Conservation (phyloP, 2,329 filamentous ascomycete species). For the Camptophora hylomeconis region DNA sequence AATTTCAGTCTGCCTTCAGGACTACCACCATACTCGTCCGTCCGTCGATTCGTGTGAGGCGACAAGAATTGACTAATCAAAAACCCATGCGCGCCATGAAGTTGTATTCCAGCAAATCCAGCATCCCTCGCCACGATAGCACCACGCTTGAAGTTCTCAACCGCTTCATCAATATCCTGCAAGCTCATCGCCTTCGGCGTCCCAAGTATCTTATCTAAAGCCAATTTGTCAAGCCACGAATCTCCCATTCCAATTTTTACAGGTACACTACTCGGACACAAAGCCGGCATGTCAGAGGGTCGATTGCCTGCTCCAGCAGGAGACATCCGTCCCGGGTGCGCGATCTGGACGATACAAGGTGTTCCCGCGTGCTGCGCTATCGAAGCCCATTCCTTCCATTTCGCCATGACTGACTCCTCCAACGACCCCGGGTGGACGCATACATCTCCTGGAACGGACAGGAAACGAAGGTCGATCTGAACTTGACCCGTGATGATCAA, state of each 20-base stretch:
- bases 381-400: constrained; percentile 23
- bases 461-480: constrained; percentile 32
- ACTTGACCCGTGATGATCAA: constrained; percentile 19
- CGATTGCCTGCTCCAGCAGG: constrained; percentile 27
- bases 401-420: constrained; percentile 16
- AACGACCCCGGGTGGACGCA: constrained; percentile 17
- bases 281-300: constrained; percentile 20
- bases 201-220: constrained; percentile 25
- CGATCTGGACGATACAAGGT: constrained; percentile 31
- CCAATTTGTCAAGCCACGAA: constrained; percentile 23
- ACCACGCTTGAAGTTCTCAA: constrained; percentile 40
- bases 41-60: constrained; percentile 32
- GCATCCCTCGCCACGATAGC: constrained; percentile 38
- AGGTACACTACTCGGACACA: constrained; percentile 29
- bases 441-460: constrained; percentile 23
- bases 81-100: constrained; percentile 42
- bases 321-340: constrained; percentile 33
- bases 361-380: constrained; percentile 27
- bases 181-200: constrained; percentile 44
- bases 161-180: constrained; percentile 40
- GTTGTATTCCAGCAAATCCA: constrained; percentile 41
- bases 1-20: constrained; percentile 33
- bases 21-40: constrained; percentile 35
- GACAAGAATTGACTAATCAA: constrained; percentile 29
- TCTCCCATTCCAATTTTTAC: constrained; percentile 24